These are phyloP conservation scores for Talaromyces nanjingensis DNA, from an alignment of 495 filamentous ascomycete genomes.

Conservation along the genomic window DNA sequence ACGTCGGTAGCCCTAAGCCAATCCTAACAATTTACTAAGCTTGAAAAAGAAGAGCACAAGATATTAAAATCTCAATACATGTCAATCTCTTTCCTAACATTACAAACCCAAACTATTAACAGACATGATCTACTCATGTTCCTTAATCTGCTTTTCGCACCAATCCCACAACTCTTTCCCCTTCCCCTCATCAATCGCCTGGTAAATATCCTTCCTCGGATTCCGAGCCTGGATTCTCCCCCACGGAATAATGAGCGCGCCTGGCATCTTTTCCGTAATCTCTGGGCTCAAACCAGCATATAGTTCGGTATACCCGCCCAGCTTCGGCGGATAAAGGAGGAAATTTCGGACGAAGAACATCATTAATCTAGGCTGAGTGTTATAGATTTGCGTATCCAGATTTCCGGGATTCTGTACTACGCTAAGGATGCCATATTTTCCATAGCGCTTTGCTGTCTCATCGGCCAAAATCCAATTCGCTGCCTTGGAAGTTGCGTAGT, in stretches of 20 bases:
- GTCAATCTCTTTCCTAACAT: no score
- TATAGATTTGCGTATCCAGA: slow-evolving; percentile 25
- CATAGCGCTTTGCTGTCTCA: slow-evolving; percentile 24
- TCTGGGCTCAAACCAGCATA: slow-evolving; percentile 20
- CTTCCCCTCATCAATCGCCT: slow-evolving; percentile 24
- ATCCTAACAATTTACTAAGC: no score
- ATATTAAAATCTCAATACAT: no score
- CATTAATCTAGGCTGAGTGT: slow-evolving; percentile 13
- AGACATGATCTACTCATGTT: not conserved
- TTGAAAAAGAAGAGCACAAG: no score
- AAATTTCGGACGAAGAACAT: slow-evolving; percentile 15
- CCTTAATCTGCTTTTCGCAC: slow-evolving; percentile 20
- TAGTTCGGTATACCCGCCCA: slow-evolving; percentile 10
- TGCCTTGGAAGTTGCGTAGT: slow-evolving; percentile 34
- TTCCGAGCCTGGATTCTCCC: slow-evolving; percentile 24
- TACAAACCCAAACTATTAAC: no score
- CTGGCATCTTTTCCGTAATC: slow-evolving; percentile 23
- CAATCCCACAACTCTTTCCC: slow-evolving; percentile 29
- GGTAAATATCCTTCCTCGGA: slow-evolving; percentile 22
- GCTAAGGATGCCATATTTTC: slow-evolving; percentile 25
- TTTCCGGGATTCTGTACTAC: slow-evolving; percentile 36
- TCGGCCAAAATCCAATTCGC: slow-evolving; percentile 28
- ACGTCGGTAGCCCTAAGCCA: no score
- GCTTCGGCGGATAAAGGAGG: slow-evolving; percentile 27
- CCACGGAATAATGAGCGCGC: slow-evolving; percentile 33